A percentile compares a stretch with the other conserved stretches of the same genome.
phyloP scores from a whole-genome alignment of 2,329 filamentous ascomycete genomes.

The Chaetomiaceae sp. region DNA sequence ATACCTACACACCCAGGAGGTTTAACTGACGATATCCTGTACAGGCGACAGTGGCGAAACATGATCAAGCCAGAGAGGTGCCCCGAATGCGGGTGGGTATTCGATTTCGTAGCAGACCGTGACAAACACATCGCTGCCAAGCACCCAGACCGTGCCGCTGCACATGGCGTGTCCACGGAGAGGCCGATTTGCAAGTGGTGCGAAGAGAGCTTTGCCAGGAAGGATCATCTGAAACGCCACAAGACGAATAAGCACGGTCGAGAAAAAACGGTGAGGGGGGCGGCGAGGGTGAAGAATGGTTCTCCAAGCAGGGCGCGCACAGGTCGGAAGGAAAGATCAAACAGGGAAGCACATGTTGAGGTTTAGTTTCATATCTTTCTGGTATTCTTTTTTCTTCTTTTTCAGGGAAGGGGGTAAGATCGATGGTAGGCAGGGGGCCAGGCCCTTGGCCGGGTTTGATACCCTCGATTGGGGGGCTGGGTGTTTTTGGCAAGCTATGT shows the following conservation, averaged over 20 bases:
- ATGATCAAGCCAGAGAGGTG: neutral
- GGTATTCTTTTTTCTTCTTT: too few species aligned
- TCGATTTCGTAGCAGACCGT: neutral
- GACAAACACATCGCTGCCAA: constrained; percentile 5
- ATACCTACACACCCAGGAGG: neutral
- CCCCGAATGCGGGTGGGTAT: neutral
- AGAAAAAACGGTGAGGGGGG: neutral
- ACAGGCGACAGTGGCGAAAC: constrained; percentile 5
- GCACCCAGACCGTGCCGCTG: neutral
- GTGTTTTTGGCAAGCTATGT: neutral
- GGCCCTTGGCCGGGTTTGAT: neutral
- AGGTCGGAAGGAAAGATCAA: too few species aligned
- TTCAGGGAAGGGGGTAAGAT: neutral
- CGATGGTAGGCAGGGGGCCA: neutral
- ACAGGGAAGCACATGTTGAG: too few species aligned
- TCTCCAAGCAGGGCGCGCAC: too few species aligned
- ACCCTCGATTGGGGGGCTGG: neutral
- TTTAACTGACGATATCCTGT: neutral
- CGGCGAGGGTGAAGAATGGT: neutral
- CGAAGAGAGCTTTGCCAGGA: neutral
- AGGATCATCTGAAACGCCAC: neutral
- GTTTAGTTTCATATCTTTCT: too few species aligned
- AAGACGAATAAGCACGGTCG: neutral
- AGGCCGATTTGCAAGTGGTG: neutral
- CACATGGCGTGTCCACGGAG: neutral